Percentiles rank a stretch among this genome's conserved stretches.
Conservation (phyloP, 2,329 filamentous ascomycete species). For the Neospermospora avenae region DNA sequence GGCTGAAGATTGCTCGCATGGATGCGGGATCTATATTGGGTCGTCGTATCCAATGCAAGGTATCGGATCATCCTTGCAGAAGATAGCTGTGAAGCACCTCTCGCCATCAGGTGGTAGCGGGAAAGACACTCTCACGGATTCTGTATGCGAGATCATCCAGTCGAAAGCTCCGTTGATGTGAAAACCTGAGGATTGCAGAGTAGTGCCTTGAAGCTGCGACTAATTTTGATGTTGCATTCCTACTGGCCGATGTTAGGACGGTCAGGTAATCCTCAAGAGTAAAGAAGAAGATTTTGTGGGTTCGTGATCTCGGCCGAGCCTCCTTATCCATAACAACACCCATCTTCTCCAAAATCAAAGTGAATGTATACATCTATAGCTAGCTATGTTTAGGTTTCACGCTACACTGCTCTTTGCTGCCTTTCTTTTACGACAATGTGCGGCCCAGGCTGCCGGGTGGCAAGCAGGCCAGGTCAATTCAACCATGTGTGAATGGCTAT, state of each 20-base stretch:
- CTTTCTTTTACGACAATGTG: conserved; percentile 29
- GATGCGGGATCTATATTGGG: neutral
- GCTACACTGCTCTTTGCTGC: conserved; percentile 12
- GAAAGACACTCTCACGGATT: neutral
- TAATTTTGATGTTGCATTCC: neutral
- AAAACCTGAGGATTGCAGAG: conserved; percentile 1
- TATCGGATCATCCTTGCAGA: neutral
- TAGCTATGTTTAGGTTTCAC: conserved; percentile 19
- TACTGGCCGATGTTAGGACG: neutral
- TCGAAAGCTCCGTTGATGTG: neutral
- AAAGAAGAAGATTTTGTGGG: conserved; percentile 7
- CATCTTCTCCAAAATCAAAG: neutral
- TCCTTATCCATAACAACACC: conserved; percentile 10
- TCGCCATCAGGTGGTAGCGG: neutral
- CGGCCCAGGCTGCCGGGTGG: conserved; percentile 50
- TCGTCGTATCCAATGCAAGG: neutral
- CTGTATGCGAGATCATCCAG: neutral
- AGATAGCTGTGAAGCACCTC: neutral
- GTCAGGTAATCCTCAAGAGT: neutral
- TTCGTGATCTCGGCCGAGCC: conserved; percentile 10
- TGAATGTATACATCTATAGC: neutral
- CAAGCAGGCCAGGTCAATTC: conserved; percentile 49
- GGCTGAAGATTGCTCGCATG: neutral
- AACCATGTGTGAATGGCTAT: conserved; percentile 56
- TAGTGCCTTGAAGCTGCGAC: conserved; percentile 4